phyloP scores from a whole-genome alignment of 306 rosid species.

The Urtica urens region DNA sequence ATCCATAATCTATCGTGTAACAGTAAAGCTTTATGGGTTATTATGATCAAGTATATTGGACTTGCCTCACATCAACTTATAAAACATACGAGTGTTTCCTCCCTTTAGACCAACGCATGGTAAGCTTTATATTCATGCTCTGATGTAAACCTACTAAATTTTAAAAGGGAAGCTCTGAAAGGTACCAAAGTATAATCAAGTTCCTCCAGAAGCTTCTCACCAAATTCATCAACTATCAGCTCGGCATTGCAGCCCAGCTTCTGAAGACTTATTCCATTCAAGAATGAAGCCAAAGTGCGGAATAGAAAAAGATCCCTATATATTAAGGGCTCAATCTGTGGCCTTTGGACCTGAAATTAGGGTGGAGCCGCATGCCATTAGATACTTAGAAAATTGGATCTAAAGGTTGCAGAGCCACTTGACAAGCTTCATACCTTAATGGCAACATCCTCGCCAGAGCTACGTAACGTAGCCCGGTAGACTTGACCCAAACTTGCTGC shows the following conservation, averaged over 20 bases:
- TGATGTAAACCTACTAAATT: no score
- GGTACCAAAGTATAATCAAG: conserved; percentile 93
- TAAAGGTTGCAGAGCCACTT: neutral
- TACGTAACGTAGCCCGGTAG: conserved; percentile 86
- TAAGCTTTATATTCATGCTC: no score
- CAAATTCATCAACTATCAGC: conserved; percentile 96
- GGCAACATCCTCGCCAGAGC: conserved; percentile 90
- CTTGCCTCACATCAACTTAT: no score
- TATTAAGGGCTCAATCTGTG: conserved; percentile 84
- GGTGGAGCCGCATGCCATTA: no score
- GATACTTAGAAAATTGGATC: no score
- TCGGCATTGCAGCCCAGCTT: conserved; percentile 96
- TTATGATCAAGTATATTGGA: no score
- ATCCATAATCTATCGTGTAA: no score
- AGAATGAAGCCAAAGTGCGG: conserved; percentile 88
- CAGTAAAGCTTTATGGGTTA: no score
- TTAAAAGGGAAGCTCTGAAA: conserved; percentile 26
- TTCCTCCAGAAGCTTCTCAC: conserved; percentile 99
- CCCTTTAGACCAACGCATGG: neutral
- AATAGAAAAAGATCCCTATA: conserved; percentile 92
- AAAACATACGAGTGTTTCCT: neutral
- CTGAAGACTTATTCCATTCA: conserved; percentile 80
- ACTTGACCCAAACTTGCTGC: conserved; percentile 99
- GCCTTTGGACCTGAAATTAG: conserved; percentile 80
- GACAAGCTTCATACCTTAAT: conserved; percentile 51